Conservation (phyloP, 2,329 filamentous ascomycete species). For the Fusarium robinianum region DNA sequence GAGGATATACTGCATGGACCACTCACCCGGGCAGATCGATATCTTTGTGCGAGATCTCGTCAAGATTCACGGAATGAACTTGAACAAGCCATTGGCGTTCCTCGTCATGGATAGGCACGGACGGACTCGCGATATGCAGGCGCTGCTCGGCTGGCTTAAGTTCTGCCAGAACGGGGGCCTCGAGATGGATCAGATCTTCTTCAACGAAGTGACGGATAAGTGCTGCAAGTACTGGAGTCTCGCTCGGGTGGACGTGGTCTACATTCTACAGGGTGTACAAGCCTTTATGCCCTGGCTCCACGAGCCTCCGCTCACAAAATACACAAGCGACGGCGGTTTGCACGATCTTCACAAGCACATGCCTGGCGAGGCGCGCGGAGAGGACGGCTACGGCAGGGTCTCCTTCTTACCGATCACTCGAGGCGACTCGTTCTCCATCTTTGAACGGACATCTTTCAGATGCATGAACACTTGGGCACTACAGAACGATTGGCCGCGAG, state of each 20-base stretch:
- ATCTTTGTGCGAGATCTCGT: conserved; percentile 37
- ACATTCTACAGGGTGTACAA: conserved; percentile 37
- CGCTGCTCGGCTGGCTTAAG: conserved; percentile 40
- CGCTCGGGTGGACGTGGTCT: conserved; percentile 24
- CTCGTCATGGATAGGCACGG: conserved; percentile 40
- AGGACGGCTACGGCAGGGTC: conserved; percentile 11
- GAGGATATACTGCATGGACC: conserved; percentile 37
- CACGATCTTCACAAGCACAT: conserved; percentile 26
- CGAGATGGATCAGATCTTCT: conserved; percentile 37
- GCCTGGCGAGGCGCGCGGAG: conserved; percentile 17
- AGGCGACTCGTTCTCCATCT: conserved; percentile 29
- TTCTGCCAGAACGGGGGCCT: conserved; percentile 40
- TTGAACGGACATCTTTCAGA: conserved; percentile 30
- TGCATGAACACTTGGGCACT: conserved; percentile 49
- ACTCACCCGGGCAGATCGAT: conserved; percentile 37
- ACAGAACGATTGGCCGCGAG: conserved; percentile 38
- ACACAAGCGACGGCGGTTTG: conserved; percentile 25
- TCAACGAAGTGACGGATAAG: conserved; percentile 34
- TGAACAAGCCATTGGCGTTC: conserved; percentile 38
- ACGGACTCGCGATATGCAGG: conserved; percentile 35
- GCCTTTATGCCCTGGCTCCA: conserved; percentile 30
- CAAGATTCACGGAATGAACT: conserved; percentile 32
- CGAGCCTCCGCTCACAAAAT: conserved; percentile 29
- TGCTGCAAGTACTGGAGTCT: conserved; percentile 44
- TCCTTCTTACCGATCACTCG: conserved; percentile 20